Base-by-base conservation (phyloP, 2,329 filamentous ascomycete genomes). In the Emmonsiellopsis sp. region DNA sequence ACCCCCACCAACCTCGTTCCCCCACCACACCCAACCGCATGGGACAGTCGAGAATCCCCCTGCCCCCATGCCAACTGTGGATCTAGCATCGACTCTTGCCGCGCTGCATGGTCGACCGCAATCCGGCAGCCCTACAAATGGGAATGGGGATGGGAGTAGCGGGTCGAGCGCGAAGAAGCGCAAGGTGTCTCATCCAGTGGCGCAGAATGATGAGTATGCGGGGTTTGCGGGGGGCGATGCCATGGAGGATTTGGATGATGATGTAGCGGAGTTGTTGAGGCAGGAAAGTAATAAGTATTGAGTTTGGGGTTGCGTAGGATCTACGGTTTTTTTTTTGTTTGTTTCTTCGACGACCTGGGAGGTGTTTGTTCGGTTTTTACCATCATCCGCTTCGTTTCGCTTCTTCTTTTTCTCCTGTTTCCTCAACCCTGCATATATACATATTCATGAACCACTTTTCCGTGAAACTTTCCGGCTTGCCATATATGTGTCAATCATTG, bases 211-310 rank as follows among this genome's bases (percentile, higher is more conserved):
- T 54, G 70, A 52, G 10, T 71, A 70, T 58, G 68, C 70, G 42
- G 72, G 75, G 41, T 76, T 74, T 59, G 73, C 73, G 7, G 79
- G 77, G 42, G 79, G 77, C 42, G 74, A 79, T 59, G 76, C 75
- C 31, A 76, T 79, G 70, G 73, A 71, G 10, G 80, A 78, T 16
- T 70, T 85, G 58, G 82, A 85, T 63, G 79, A 76, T 7, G 81
- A 84, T 65, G 77, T 85, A 47, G 79, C 79, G 8, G 79, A 80
- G 56, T 71, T 85, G 66, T 66, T 83, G 59, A 73, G 76, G 53
- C 73, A 75, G 55, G 74, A 76, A 57, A 70, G 66, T 48, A 61
- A 62, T 41, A 60, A 60, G 37, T 58, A 58, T 50, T 56, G 42
- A 51, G 13, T 16, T 9, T 7, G 37, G 26, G 35, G 16, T 40